Base-by-base conservation (phyloP, 148 eudicot species). In the Amaranthus palmeri region DNA sequence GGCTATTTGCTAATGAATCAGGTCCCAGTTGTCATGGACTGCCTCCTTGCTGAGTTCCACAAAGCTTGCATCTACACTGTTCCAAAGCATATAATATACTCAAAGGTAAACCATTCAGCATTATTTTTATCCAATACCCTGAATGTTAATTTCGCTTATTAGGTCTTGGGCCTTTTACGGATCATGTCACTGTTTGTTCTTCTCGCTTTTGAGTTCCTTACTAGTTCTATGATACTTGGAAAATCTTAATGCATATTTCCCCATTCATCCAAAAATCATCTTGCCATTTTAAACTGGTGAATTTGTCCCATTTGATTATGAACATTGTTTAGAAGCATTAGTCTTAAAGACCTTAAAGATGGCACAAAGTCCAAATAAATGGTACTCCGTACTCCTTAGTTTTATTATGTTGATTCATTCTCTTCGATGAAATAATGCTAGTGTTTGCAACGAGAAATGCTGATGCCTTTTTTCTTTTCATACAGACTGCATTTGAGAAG, bases 51-150 rank as follows among this genome's bases (percentile, higher is more conserved):
- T 51, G 83, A 86, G 79, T 79, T 95, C 78, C 90, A 91, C 76
- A 84, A 65, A 81, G 93, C 79, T 68, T 95, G 97, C 78, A 91
- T 85, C 55, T 89, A 84, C 78, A 89, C 97, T 7, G 97, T 95
- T 68, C 98, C 98, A 10, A 95, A 95, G 86, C 87, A 86, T 73
- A 72, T 91, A 69, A 47, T 59, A 65, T 86, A 84, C 84, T 88
- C 91, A 9, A 73, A 86, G 97, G 98, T 93, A 76, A 25, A 77
- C 6, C 7, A 36, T 17, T 10, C n/a, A 62, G 55, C 60, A 10
- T 69, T 41, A 48, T 53, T 13, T 50, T 1, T 69, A 41, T 57
- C 64, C 6, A 6, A n/a, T 5, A 5, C 25, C 61, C 10, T 12
- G 12, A 3, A 4, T 18, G 0, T 40, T n/a, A 10, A 64, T 4